Percentiles rank a stretch among this genome's conserved stretches.
Evolutionary conservation across 371 early-diverging fungal genomes (phyloP).

Genomic region (Rhizopus delemar): DNA sequence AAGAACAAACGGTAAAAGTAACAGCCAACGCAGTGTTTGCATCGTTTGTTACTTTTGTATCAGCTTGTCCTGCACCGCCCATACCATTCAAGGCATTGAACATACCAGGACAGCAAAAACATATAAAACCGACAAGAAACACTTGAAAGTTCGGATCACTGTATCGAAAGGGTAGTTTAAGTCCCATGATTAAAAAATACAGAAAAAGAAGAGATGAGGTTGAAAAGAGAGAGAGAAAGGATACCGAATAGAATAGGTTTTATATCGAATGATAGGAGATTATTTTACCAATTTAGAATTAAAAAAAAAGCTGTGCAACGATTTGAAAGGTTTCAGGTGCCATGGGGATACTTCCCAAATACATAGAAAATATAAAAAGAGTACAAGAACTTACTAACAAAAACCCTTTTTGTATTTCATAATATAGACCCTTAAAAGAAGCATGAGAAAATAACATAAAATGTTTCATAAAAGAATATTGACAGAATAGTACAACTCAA

Average conservation of each 20-base stretch:
- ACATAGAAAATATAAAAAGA: too few species aligned
- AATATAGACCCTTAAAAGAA: too few species aligned
- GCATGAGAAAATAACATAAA: too few species aligned
- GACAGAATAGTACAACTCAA: too few species aligned
- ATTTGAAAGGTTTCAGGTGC: too few species aligned
- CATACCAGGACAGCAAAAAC: conserved; percentile 85
- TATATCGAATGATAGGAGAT: too few species aligned
- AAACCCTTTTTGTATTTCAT: too few species aligned
- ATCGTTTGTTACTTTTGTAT: conserved; percentile 64
- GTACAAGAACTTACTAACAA: too few species aligned
- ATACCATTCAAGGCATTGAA: conserved; percentile 77
- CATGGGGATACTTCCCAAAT: too few species aligned
- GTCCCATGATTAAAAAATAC: conserved; percentile 15
- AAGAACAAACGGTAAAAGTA: conserved; percentile 67
- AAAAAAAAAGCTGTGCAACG: too few species aligned
- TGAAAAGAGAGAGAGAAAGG: background rate
- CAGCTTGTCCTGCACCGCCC: conserved; percentile 62
- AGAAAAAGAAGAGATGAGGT: background rate
- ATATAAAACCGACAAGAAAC: conserved; percentile 69
- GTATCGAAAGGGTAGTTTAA: conserved; percentile 53
- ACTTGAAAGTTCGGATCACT: conserved; percentile 63
- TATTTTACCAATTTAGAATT: too few species aligned
- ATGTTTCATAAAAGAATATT: too few species aligned
- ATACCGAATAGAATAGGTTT: background rate
- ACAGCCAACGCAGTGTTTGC: conserved; percentile 73